Evolutionary conservation across 352 stramenopile species (phyloP).

Genomic region (Globisporangium splendens): DNA sequence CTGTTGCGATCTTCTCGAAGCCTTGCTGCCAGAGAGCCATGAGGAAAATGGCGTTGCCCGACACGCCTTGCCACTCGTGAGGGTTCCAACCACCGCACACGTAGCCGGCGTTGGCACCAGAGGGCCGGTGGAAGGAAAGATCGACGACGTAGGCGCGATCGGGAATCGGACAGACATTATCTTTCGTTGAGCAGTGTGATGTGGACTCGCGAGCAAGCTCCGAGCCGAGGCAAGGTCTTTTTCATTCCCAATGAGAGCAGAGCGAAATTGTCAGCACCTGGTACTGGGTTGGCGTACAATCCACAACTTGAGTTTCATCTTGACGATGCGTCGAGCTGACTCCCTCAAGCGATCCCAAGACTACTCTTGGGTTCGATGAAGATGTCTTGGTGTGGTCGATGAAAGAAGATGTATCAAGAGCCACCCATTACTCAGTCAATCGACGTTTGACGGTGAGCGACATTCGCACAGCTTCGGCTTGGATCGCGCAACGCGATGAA

Average conservation of each 20-base stretch:
- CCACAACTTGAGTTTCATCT: constrained; percentile 68
- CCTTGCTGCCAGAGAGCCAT: constrained; percentile 59
- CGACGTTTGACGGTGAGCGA: no score
- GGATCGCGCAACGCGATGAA: constrained; percentile 48
- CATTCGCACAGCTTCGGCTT: constrained; percentile 2
- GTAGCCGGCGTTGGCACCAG: constrained; percentile 62
- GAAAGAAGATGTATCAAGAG: constrained; percentile 33
- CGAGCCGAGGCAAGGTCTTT: constrained; percentile 46
- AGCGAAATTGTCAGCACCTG: constrained; percentile 32
- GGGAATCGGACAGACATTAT: constrained; percentile 51
- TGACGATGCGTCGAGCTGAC: constrained; percentile 62
- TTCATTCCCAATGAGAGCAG: constrained; percentile 43
- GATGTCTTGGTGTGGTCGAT: constrained; percentile 37
- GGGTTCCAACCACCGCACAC: constrained; percentile 80
- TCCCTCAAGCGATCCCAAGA: constrained; percentile 47
- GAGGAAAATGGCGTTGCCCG: constrained; percentile 36
- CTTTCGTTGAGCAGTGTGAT: constrained; percentile 87
- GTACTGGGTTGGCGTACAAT: constrained; percentile 65
- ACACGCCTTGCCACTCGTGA: constrained; percentile 84
- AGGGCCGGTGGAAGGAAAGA: constrained; percentile 68
- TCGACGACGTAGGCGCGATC: constrained; percentile 16
- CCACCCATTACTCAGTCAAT: constrained; percentile 84
- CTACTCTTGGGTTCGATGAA: constrained; percentile 31
- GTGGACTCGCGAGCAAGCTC: constrained; percentile 71
- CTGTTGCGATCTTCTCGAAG: constrained; percentile 25